Percentiles rank a stretch among this genome's conserved stretches.
phyloP scores from a whole-genome alignment of 176 grass and related monocot genomes.

The Juncus inflexus region DNA sequence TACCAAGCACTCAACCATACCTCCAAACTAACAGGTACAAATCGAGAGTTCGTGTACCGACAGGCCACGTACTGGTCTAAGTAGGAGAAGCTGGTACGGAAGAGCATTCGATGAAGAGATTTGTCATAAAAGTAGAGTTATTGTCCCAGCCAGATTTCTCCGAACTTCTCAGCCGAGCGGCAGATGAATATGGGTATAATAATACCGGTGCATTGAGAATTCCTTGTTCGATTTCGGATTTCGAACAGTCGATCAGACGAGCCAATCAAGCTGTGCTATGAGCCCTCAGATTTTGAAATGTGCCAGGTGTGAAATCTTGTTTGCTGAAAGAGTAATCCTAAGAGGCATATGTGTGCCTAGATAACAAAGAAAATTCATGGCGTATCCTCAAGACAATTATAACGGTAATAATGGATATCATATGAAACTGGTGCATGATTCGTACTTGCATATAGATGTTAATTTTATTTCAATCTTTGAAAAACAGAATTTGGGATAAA shows the following conservation, averaged over 20 bases:
- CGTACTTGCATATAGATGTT: too few species aligned
- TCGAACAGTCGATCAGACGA: conserved; percentile 31
- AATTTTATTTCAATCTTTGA: too few species aligned
- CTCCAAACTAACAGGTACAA: not conserved
- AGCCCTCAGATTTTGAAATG: too few species aligned
- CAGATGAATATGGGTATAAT: conserved; percentile 88
- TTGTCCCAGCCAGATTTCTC: conserved; percentile 58
- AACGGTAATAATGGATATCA: too few species aligned
- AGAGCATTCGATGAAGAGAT: conserved; percentile 48
- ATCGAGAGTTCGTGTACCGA: conserved; percentile 25
- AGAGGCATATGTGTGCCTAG: not conserved
- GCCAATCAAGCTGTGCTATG: not conserved
- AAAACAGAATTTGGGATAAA: too few species aligned
- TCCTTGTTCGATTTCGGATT: conserved; percentile 66
- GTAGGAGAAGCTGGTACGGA: conserved; percentile 62
- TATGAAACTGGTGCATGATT: too few species aligned
- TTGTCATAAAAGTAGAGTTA: conserved; percentile 60
- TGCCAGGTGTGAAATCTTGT: not conserved
- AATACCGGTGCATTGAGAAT: conserved; percentile 81
- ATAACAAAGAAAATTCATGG: too few species aligned
- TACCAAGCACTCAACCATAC: conserved; percentile 38
- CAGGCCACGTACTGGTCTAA: conserved; percentile 70
- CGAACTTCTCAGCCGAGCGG: conserved; percentile 64
- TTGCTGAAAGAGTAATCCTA: not conserved
- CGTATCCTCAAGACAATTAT: too few species aligned